phyloP scores from a whole-genome alignment of 805 yeast genomes.

The Scheffersomyces amazonensis region DNA sequence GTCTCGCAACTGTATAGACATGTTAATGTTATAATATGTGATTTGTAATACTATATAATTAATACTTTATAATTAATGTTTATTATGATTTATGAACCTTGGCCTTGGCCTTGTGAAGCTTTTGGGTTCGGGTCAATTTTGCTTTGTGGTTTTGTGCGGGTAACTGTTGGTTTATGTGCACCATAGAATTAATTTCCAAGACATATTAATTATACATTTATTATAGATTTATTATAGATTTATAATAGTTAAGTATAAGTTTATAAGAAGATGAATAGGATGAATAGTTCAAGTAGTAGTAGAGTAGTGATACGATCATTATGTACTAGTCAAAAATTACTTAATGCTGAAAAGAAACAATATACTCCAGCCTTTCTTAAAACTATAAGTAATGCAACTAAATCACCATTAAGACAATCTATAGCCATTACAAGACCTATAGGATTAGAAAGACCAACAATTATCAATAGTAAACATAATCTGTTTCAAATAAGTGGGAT shows the following conservation, averaged over 20 bases:
- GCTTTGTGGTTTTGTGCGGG: no score
- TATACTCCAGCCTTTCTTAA: slow-evolving; percentile 22
- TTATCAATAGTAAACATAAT: slow-evolving; percentile 19
- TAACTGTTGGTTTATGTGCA: no score
- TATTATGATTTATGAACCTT: slow-evolving; percentile 1
- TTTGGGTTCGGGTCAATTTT: no score
- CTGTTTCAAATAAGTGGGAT: slow-evolving; percentile 14
- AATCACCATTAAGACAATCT: slow-evolving; percentile 35
- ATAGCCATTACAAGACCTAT: slow-evolving; percentile 32
- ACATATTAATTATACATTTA: no score
- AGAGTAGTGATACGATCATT: slow-evolving; percentile 3
- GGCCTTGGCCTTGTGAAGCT: no score
- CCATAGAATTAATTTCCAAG: no score
- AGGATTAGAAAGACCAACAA: slow-evolving; percentile 31
- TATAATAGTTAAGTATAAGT: no score
- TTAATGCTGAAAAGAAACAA: not conserved
- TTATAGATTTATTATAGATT: no score
- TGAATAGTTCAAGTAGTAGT: no score
- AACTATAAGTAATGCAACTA: slow-evolving; percentile 35
- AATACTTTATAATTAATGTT: no score
- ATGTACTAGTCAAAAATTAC: not conserved
- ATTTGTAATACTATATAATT: not conserved
- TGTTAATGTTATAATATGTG: slow-evolving; percentile 13
- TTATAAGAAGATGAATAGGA: no score
- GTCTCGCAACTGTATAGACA: slow-evolving; percentile 59